phyloP scores from a whole-genome alignment of 2,329 filamentous ascomycete species.

The Rhynchosporium agropyri region DNA sequence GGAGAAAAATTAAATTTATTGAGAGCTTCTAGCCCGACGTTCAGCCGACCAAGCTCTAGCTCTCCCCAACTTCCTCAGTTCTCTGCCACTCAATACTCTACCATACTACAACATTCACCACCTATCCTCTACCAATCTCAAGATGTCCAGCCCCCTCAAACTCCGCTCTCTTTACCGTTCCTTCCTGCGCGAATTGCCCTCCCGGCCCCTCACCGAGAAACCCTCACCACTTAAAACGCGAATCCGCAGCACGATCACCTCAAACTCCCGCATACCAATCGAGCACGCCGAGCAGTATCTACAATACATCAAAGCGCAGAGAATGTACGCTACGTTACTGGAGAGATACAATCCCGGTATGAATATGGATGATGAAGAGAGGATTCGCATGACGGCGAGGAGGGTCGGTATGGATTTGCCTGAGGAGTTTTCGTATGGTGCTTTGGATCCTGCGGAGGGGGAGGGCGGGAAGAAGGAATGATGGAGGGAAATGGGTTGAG shows the following conservation, averaged over 20 bases:
- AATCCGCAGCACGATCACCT: slow-evolving; percentile 65
- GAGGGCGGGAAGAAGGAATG: slow-evolving; percentile 2
- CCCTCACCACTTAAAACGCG: slow-evolving; percentile 69
- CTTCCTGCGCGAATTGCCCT: slow-evolving; percentile 85
- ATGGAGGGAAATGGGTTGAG: neutral
- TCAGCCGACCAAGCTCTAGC: neutral
- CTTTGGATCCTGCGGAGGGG: neutral
- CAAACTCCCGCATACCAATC: slow-evolving; percentile 39
- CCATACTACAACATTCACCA: neutral
- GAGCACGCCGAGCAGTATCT: slow-evolving; percentile 75
- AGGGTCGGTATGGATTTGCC: slow-evolving; percentile 91
- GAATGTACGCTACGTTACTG: slow-evolving; percentile 76
- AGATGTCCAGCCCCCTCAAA: slow-evolving; percentile 40
- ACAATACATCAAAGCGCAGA: slow-evolving; percentile 81
- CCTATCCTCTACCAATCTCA: slow-evolving; percentile 21
- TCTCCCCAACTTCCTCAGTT: slow-evolving; percentile 2
- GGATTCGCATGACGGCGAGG: slow-evolving; percentile 79
- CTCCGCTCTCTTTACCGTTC: slow-evolving; percentile 83
- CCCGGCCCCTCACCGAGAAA: slow-evolving; percentile 55
- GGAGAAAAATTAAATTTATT: slow-evolving; percentile 9
- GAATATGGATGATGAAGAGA: slow-evolving; percentile 83
- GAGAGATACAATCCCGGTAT: slow-evolving; percentile 95
- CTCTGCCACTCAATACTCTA: neutral
- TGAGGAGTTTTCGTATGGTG: slow-evolving; percentile 51
- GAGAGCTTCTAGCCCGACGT: neutral